Evolutionary conservation across 495 filamentous ascomycete species (phyloP).

Genomic region (Penicillium soppii): DNA sequence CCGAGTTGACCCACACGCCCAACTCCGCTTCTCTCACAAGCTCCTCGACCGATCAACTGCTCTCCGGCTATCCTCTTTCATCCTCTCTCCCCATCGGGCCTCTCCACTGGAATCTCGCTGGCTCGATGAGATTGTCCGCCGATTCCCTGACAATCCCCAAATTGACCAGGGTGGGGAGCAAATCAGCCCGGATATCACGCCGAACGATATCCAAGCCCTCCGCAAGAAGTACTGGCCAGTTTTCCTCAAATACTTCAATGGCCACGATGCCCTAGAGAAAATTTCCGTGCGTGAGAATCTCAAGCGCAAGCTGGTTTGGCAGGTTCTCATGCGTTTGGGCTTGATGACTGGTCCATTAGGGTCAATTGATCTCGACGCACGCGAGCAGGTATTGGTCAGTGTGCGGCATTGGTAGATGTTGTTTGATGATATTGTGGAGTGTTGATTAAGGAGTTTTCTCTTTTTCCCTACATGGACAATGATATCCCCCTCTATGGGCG

Average conservation of each 20-base stretch:
- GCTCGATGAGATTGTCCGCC: conserved; percentile 65
- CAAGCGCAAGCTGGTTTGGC: conserved; percentile 80
- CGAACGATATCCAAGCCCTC: conserved; percentile 49
- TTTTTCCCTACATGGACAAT: no score
- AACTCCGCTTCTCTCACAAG: conserved; percentile 35
- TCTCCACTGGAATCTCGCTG: conserved; percentile 66
- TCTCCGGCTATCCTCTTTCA: conserved; percentile 43
- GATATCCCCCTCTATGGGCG: conserved; percentile 1
- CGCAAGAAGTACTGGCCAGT: conserved; percentile 52
- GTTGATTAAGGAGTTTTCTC: neutral
- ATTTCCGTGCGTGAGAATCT: conserved; percentile 77
- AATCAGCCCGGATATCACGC: conserved; percentile 22
- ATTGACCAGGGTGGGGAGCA: neutral
- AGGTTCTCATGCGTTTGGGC: conserved; percentile 49
- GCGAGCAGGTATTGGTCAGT: conserved; percentile 42
- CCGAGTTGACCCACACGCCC: conserved; percentile 26
- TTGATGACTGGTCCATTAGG: conserved; percentile 31
- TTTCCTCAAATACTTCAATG: conserved; percentile 81
- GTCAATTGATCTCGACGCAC: conserved; percentile 30
- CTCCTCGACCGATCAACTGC: conserved; percentile 39
- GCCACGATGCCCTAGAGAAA: conserved; percentile 81
- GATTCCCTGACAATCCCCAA: conserved; percentile 46
- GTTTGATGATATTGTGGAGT: neutral
- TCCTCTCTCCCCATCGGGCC: conserved; percentile 55
- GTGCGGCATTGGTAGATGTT: conserved; percentile 44